These are phyloP conservation scores for Aspergillus avenaceus DNA, from an alignment of 495 filamentous ascomycete genomes.

Conservation along the genomic window DNA sequence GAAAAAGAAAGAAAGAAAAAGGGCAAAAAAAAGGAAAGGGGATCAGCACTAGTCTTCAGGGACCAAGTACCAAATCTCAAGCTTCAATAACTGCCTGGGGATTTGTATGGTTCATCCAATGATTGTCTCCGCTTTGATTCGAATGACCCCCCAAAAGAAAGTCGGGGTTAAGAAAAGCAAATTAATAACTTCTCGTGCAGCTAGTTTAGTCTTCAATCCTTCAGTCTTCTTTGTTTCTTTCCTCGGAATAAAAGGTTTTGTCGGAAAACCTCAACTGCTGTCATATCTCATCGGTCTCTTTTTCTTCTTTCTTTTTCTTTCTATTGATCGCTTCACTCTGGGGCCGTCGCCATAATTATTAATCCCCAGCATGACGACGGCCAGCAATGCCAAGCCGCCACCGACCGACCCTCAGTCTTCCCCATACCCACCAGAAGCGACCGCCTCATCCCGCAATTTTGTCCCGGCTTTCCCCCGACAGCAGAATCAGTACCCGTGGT, in stretches of 20 bases:
- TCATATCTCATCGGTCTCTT: too few relatives aligned
- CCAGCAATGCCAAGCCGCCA: conserved; percentile 30
- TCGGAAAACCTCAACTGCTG: too few relatives aligned
- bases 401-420: conserved; percentile 28
- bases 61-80: too few relatives aligned
- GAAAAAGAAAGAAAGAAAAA: too few relatives aligned
- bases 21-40: too few relatives aligned
- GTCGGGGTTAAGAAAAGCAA: background rate
- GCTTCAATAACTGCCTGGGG: background rate
- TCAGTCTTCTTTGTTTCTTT: background rate
- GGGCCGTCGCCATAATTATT: conserved; percentile 7
- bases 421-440: conserved; percentile 29
- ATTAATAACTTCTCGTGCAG: background rate
- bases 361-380: conserved; percentile 6
- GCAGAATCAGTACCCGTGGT: conserved; percentile 1
- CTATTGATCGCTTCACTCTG: too few relatives aligned
- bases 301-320: too few relatives aligned
- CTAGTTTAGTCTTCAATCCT: background rate
- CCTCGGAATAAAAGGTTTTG: background rate
- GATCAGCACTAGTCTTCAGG: too few relatives aligned
- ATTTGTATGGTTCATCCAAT: conserved; percentile 10
- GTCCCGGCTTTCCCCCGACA: conserved; percentile 6
- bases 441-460: conserved; percentile 14
- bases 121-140: background rate
- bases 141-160: conserved; percentile 6